These are phyloP conservation scores for Calonectria honghensis DNA, from an alignment of 2,329 filamentous ascomycete species.

Conservation along the genomic window DNA sequence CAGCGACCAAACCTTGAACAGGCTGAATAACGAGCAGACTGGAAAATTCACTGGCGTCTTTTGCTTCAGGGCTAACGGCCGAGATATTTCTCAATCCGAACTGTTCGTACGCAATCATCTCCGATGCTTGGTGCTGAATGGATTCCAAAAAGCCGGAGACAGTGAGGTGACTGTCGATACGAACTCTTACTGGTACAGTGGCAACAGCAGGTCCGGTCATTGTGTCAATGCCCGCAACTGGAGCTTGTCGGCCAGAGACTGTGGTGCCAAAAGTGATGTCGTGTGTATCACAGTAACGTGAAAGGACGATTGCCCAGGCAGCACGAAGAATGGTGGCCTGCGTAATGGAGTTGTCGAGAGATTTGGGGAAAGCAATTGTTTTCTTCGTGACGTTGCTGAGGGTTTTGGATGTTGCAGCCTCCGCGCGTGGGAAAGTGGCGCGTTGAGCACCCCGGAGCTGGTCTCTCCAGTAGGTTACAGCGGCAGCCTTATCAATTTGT, in stretches of 20 bases:
- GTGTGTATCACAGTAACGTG: constrained; percentile 16
- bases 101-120: constrained; percentile 14
- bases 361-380: constrained; percentile 9
- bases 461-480: constrained; percentile 11
- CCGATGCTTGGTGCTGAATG: constrained; percentile 15
- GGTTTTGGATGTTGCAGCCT: background rate
- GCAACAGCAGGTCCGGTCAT: constrained; percentile 13
- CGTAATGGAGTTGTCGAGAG: constrained; percentile 12
- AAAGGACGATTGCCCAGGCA: constrained; percentile 32
- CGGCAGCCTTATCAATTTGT: constrained; percentile 6
- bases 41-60: constrained; percentile 7
- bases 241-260: constrained; percentile 29
- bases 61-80: background rate
- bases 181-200: constrained; percentile 6
- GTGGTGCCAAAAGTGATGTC: constrained; percentile 30
- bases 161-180: background rate
- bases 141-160: background rate
- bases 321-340: constrained; percentile 22
- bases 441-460: constrained; percentile 15
- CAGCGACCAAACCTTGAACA: background rate
- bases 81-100: constrained; percentile 15
- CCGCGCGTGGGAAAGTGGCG: constrained; percentile 11
- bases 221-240: constrained; percentile 21
- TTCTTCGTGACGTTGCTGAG: constrained; percentile 2
- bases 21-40: constrained; percentile 16